Conservation (phyloP, 305 asterid genomes). For the Fraxinus velutina region DNA sequence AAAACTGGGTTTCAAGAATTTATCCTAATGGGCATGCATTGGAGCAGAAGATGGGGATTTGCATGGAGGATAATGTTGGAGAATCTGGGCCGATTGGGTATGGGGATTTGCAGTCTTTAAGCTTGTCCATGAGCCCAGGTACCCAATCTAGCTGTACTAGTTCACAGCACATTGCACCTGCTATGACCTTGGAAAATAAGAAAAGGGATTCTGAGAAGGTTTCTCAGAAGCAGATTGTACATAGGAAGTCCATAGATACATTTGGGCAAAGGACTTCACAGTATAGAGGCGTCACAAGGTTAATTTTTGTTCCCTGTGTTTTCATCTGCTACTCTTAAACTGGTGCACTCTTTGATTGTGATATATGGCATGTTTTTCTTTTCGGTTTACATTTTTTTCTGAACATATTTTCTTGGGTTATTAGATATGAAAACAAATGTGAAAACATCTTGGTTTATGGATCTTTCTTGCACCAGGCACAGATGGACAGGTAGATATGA, state of each 20-base stretch:
- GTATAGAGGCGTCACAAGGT: not conserved
- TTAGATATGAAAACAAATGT: not conserved
- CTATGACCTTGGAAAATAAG: slow-evolving; percentile 49
- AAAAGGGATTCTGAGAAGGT: slow-evolving; percentile 60
- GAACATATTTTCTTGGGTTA: not conserved
- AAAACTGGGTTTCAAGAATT: slow-evolving; percentile 36
- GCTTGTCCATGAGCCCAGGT: slow-evolving; percentile 72
- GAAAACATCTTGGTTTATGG: not conserved
- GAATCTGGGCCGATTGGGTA: slow-evolving; percentile 33
- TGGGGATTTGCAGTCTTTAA: slow-evolving; percentile 53
- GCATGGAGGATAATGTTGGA: slow-evolving; percentile 23
- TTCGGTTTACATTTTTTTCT: not conserved
- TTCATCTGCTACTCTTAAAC: not conserved
- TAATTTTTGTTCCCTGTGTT: not conserved
- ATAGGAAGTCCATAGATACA: slow-evolving; percentile 55
- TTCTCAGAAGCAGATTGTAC: slow-evolving; percentile 62
- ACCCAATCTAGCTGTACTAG: slow-evolving; percentile 64
- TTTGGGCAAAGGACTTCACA: not conserved
- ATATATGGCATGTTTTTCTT: not conserved
- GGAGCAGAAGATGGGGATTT: slow-evolving; percentile 31
- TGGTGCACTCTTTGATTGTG: not conserved
- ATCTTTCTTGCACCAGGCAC: slow-evolving; percentile 25
- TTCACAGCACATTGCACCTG: slow-evolving; percentile 39
- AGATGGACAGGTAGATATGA: slow-evolving; percentile 45
- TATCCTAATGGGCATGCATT: slow-evolving; percentile 24